Evolutionary conservation across 179 eudicot species (phyloP).

Genomic region (Beta corolliflora): DNA sequence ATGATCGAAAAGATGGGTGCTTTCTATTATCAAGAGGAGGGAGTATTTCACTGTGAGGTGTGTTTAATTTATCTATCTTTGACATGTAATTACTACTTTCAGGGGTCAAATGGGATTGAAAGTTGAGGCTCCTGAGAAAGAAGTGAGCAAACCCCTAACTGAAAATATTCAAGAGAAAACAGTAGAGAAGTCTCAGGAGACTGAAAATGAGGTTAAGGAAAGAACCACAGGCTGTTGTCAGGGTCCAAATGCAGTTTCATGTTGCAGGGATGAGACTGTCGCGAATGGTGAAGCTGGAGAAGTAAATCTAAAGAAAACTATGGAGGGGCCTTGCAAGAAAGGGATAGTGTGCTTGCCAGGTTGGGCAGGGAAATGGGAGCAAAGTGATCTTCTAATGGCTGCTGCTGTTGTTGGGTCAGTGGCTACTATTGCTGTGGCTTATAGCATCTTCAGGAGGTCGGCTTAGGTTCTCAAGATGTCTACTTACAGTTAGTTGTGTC

Average conservation of each 20-base stretch:
- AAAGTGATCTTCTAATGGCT: constrained; percentile 63
- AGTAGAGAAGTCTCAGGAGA: constrained; percentile 32
- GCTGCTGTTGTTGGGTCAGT: constrained; percentile 74
- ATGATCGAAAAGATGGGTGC: background rate
- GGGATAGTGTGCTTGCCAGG: constrained; percentile 30
- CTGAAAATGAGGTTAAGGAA: constrained; percentile 35
- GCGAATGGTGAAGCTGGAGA: constrained; percentile 37
- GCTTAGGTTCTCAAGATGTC: constrained; percentile 25
- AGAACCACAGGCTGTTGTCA: constrained; percentile 69
- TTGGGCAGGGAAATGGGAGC: constrained; percentile 70
- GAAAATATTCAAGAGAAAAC: constrained; percentile 28
- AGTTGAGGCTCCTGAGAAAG: constrained; percentile 41
- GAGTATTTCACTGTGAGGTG: background rate
- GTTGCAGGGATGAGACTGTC: constrained; percentile 55
- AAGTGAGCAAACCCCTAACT: constrained; percentile 37
- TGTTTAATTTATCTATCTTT: background rate
- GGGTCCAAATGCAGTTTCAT: constrained; percentile 62
- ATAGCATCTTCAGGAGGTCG: constrained; percentile 64
- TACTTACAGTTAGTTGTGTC: constrained; percentile 2
- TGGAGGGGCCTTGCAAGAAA: constrained; percentile 33
- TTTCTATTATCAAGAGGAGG: background rate
- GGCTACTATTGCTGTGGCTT: constrained; percentile 78
- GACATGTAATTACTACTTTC: constrained; percentile 26
- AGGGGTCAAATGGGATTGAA: constrained; percentile 87
- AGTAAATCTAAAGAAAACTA: constrained; percentile 13